Percentiles rank a stretch among this genome's conserved stretches.
These are phyloP conservation scores for Pseudozyma hubeiensis DNA, from an alignment of 1,284 basidiomycete genomes.

Conservation along the genomic window DNA sequence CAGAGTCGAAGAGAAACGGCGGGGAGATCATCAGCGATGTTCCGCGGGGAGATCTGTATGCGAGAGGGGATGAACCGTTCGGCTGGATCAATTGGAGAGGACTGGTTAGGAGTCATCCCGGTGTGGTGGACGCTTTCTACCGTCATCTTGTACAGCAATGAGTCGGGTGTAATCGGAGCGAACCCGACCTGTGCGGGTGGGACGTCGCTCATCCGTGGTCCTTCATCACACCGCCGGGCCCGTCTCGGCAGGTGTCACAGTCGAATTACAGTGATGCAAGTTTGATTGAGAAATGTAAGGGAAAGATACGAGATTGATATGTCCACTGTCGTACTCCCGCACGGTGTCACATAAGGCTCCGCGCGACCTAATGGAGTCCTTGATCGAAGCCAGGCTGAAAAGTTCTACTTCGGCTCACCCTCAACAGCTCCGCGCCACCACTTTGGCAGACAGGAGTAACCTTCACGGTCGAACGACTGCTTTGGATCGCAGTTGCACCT, in stretches of 20 bases:
- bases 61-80: constrained; percentile 39
- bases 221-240: background rate
- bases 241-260: no score
- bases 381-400: no score
- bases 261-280: background rate
- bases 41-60: constrained; percentile 50
- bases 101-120: constrained; percentile 51
- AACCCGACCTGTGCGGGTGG: no score
- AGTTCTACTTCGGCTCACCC: constrained; percentile 48
- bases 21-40: constrained; percentile 45
- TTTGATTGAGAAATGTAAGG: background rate
- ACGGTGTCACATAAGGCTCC: background rate
- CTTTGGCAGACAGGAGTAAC: constrained; percentile 58
- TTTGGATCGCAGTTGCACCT: constrained; percentile 63
- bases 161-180: background rate
- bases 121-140: constrained; percentile 39
- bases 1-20: constrained; percentile 16
- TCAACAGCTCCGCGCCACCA: constrained; percentile 58
- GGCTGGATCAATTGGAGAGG: constrained; percentile 59
- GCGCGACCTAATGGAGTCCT: no score
- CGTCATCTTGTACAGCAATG: constrained; percentile 18
- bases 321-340: no score
- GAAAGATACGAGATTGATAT: background rate
- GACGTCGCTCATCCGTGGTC: background rate
- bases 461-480: constrained; percentile 58